Conservation (phyloP, 192 early-diverging fungal genomes). For the Coemansia sp. region DNA sequence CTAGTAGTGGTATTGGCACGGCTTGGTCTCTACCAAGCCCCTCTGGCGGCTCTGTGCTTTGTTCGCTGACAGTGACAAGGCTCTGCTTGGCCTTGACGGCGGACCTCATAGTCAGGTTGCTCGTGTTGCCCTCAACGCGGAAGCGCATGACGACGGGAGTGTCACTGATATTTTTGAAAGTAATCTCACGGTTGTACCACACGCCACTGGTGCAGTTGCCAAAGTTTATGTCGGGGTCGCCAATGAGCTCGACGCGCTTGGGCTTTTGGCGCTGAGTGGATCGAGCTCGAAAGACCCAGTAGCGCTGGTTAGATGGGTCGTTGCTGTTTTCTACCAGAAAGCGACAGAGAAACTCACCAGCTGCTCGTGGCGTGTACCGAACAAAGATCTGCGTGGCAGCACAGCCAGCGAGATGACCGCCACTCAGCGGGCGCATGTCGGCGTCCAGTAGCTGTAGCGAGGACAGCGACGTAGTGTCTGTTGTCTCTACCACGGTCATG, state of each 20-base stretch:
- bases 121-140: slow-evolving; percentile 50
- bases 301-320: slow-evolving; percentile 79
- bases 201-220: slow-evolving; percentile 90
- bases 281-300: slow-evolving; percentile 80
- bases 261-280: slow-evolving; percentile 68
- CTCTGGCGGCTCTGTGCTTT: background rate
- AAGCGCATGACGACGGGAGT: slow-evolving; percentile 77
- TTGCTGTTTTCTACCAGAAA: slow-evolving; percentile 90
- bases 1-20: background rate
- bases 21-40: background rate
- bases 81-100: slow-evolving; percentile 13
- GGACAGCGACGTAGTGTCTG: slow-evolving; percentile 27
- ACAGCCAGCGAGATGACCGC: slow-evolving; percentile 67
- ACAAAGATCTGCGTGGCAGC: slow-evolving; percentile 73
- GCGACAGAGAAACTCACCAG: slow-evolving; percentile 91
- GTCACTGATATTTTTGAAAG: slow-evolving; percentile 82
- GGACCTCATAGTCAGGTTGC: slow-evolving; percentile 30
- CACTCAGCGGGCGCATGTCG: slow-evolving; percentile 16
- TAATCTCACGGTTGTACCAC: slow-evolving; percentile 79
- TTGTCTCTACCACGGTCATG: slow-evolving; percentile 42
- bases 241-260: slow-evolving; percentile 67
- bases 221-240: slow-evolving; percentile 79
- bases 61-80: background rate
- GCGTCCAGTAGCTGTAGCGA: slow-evolving; percentile 27
- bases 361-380: slow-evolving; percentile 82